These are phyloP conservation scores for Inga laurina DNA, from an alignment of 306 rosid species.

Conservation along the genomic window DNA sequence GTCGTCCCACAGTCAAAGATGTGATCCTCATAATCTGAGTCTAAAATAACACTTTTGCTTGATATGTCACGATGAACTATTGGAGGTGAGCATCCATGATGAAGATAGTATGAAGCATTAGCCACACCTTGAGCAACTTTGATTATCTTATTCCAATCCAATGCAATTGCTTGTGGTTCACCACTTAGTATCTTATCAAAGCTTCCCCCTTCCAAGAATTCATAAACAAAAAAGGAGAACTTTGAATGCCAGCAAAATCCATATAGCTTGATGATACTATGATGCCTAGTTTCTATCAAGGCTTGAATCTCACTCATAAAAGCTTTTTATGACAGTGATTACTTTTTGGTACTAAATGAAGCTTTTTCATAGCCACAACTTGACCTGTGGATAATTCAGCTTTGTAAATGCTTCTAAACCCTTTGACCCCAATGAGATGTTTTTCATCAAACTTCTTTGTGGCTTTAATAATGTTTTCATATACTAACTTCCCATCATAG, in stretches of 20 bases:
- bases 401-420: too few species aligned
- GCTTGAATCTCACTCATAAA: neutral
- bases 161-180: too few species aligned
- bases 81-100: too few species aligned
- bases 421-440: too few species aligned
- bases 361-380: neutral
- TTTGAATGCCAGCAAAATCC: neutral
- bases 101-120: too few species aligned
- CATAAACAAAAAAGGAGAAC: neutral
- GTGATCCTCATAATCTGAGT: too few species aligned
- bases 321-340: neutral
- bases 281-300: too few species aligned
- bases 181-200: neutral
- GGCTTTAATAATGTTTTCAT: neutral
- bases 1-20: neutral
- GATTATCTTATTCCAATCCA: too few species aligned
- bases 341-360: neutral
- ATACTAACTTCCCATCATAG: neutral
- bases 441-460: too few species aligned
- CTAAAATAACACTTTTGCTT: too few species aligned
- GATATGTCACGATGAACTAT: too few species aligned
- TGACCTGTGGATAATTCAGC: neutral
- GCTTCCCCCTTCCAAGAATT: slow-evolving; percentile 14
- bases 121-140: too few species aligned
- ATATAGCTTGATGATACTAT: neutral